These are phyloP conservation scores for Fusarium sp. DNA, from an alignment of 2,329 filamentous ascomycete genomes.

Conservation along the genomic window DNA sequence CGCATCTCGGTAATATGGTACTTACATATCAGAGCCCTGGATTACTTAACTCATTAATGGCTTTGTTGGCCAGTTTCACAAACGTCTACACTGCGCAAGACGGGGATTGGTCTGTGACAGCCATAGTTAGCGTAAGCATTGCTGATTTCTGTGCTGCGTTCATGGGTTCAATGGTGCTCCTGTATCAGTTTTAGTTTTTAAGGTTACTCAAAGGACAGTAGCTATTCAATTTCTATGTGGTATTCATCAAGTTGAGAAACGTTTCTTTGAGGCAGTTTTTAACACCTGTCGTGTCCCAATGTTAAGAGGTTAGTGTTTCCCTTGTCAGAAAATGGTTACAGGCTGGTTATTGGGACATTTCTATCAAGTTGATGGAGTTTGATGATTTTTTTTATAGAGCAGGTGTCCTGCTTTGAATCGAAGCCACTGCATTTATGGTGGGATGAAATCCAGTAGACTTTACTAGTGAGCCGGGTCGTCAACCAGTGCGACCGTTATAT, in stretches of 20 bases:
- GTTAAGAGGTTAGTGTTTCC: not conserved
- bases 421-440: no score
- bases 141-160: constrained; percentile 1
- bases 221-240: not conserved
- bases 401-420: no score
- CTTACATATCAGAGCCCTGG: constrained; percentile 59
- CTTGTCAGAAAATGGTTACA: no score
- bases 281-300: not conserved
- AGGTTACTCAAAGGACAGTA: constrained; percentile 2
- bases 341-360: no score
- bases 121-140: constrained; percentile 18
- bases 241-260: no score
- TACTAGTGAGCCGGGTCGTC: not conserved
- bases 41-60: constrained; percentile 19
- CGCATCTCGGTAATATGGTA: not conserved
- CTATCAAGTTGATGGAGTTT: no score
- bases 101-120: constrained; percentile 17
- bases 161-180: constrained; percentile 11
- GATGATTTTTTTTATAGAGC: no score
- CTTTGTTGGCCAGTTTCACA: constrained; percentile 14
- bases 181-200: constrained; percentile 19
- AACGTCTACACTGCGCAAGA: constrained; percentile 21
- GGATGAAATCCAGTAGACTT: not conserved
- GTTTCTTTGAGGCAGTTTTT: no score
- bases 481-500: not conserved